Percentiles rank a stretch among this genome's conserved stretches.
phyloP scores from a whole-genome alignment of 768 basidiomycete genomes.

The Rhodotorula babjevae region DNA sequence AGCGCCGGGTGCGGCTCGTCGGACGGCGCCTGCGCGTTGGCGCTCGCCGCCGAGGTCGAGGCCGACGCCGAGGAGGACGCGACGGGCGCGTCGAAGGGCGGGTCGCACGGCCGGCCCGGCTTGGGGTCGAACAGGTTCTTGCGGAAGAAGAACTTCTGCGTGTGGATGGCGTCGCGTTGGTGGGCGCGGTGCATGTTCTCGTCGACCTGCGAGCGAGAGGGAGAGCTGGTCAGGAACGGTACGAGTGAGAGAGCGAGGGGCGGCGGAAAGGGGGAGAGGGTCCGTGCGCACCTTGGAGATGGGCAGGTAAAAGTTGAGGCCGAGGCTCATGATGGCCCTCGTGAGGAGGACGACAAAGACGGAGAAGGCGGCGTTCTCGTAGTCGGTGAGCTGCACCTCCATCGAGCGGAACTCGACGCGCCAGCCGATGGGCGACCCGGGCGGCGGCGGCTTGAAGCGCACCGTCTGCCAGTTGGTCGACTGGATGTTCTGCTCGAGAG shows the following conservation, averaged over 20 bases:
- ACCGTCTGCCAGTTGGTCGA: constrained; percentile 99
- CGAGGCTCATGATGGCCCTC: constrained; percentile 83
- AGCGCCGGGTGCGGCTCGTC: not conserved
- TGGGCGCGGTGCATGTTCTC: constrained; percentile 94
- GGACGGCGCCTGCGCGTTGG: not conserved
- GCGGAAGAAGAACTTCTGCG: constrained; percentile 83
- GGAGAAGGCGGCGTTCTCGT: constrained; percentile 95
- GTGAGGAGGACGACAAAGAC: constrained; percentile 92
- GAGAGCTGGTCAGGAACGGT: no score
- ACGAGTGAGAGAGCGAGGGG: not conserved
- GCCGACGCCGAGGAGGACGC: not conserved
- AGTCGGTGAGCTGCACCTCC: constrained; percentile 99
- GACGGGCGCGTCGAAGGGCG: not conserved
- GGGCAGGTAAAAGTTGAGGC: constrained; percentile 90
- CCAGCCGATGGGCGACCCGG: constrained; percentile 90
- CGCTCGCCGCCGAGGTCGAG: not conserved
- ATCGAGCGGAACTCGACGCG: constrained; percentile 96
- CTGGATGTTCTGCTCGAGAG: constrained; percentile 72
- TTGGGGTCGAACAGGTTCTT: constrained; percentile 63
- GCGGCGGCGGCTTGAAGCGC: constrained; percentile 95
- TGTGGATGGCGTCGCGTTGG: constrained; percentile 65
- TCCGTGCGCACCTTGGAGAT: constrained; percentile 73
- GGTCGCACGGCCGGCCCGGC: constrained; percentile 27
- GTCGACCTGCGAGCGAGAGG: constrained; percentile 64
- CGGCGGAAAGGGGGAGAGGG: not conserved